Evolutionary conservation across 768 basidiomycete genomes (phyloP), one percentile per base, ranked within the genome.

Genomic region (Lentinula sp.): DNA sequence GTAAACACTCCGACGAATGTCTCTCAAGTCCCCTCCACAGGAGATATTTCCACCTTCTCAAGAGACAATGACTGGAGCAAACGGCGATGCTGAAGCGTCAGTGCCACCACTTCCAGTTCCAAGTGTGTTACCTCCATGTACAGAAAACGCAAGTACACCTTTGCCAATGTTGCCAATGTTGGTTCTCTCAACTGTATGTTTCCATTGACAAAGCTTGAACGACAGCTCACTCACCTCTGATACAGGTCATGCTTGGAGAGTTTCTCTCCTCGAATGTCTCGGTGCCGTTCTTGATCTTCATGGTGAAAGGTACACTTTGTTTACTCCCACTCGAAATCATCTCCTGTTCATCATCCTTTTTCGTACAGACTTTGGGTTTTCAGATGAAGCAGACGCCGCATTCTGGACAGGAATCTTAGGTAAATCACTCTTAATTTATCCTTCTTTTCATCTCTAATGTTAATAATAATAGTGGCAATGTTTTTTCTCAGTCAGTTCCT

Each of bases 401-500:
- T 91, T 90, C 64, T 93, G 89, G 86, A 91, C 91, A 0, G 94
- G 94, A 42, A 79, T 94, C 61, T 79, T 95, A 40, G 90, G 88
- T 90, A 65, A 59, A 78, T 67, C 53, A 11, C 39, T n/a, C 2
- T 32, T 11, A 6, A 31, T 13, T 11, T 15, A 28, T 32, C n/a
- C 23, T 37, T 45, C 51, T 18, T 45, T 46, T 35, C 31, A 15
- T 51, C 46, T n/a, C 57, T 59, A n/a, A 48, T 28, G 65, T 66
- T 18, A 1, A 34, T 21, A 59, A 69, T 53, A 62, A 89, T n/a
- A 60, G 91, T 92, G 32, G 82, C 91, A 39, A 85, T 84, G 2
- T 94, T 95, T 75, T 98, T 98, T 78, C 76, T 97, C 67, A 93
- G 95, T 2, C 97, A 99, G 68, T 98, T 98, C 74, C 75, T 96